Evolutionary conservation across 139 green algal genomes (phyloP), one percentile per base, ranked within the genome.

Genomic region (Volvox reticuliferus): DNA sequence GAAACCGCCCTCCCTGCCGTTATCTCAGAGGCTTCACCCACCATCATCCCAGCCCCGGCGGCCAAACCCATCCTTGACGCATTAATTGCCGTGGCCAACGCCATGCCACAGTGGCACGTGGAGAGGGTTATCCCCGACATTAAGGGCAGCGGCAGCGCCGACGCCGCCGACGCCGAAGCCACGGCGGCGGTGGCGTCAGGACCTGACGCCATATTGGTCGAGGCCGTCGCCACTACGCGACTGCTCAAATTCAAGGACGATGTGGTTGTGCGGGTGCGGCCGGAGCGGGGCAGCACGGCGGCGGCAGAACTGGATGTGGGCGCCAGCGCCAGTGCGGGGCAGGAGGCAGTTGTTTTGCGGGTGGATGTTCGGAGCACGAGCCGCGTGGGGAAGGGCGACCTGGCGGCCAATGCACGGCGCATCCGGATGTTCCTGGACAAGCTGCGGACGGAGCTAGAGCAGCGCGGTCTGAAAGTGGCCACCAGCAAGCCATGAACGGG

Each of bases 161-260:
- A 14, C 73, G 30, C 13, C n/a, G 26, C 16, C 12, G 73, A 30
- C 73, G 73, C 55, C 2, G 55, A 28, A 1, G n/a, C 80, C 22
- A 61, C 26, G n/a, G 80, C 55, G 61, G n/a, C 2, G 12, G 5
- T 18, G 55, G 55, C 5, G 44, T 9, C 44, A 1, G 30, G 5
- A 21, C 19, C 28, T 55, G 28, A 30, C 19, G 16, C 26, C 12
- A 80, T 63, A 2, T 21, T 87, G 21, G 63, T 96, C 18, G 92
- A 96, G 75, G 93, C 91, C 0, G 69, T 95, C 12, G 86, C 93
- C 14, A 92, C 83, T n/a, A 96, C 94, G 1, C 28, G 44, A 5
- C 67, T 96, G 14, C 32, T 95, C 79, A 78, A 89, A 3, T 96
- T 95, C 91, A 92, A 91, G 63, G 93, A 96, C 36, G 94, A 95